These are phyloP conservation scores for Metarhizium sp. DNA, from an alignment of 2,329 filamentous ascomycete genomes.

Conservation along the genomic window DNA sequence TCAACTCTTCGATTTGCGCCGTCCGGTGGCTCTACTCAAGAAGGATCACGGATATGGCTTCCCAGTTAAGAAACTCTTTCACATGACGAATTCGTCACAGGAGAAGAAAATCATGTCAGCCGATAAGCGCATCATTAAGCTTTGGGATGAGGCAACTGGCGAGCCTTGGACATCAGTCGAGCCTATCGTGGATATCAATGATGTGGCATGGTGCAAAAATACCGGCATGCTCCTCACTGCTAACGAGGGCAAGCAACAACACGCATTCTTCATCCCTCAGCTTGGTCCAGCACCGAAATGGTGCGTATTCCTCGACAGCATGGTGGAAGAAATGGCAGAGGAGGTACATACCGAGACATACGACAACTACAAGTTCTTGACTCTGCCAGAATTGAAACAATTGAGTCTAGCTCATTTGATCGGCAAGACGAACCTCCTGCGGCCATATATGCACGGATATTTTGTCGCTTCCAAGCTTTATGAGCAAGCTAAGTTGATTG, in stretches of 20 bases:
- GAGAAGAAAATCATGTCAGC: constrained; percentile 84
- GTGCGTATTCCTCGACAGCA: constrained; percentile 94
- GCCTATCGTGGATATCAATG: constrained; percentile 88
- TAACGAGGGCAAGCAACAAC: constrained; percentile 92
- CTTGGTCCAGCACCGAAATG: constrained; percentile 88
- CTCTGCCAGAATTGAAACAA: constrained; percentile 71
- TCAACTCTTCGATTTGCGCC: constrained; percentile 85
- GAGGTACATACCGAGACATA: constrained; percentile 71
- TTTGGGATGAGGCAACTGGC: constrained; percentile 80
- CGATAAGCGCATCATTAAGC: constrained; percentile 93
- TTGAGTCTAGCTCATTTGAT: constrained; percentile 84
- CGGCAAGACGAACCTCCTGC: constrained; percentile 78
- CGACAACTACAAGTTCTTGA: constrained; percentile 99
- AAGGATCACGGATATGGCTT: constrained; percentile 97
- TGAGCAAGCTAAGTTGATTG: constrained; percentile 86
- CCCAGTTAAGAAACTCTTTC: constrained; percentile 74
- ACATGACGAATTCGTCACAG: constrained; percentile 61
- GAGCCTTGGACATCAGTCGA: constrained; percentile 93
- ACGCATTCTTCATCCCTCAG: constrained; percentile 90
- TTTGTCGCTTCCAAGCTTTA: constrained; percentile 94
- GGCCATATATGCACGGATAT: constrained; percentile 98
- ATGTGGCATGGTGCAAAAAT: constrained; percentile 85
- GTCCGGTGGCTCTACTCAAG: constrained; percentile 72
- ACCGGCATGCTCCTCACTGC: constrained; percentile 94
- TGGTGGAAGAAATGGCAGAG: constrained; percentile 98